Evolutionary conservation across 805 yeast genomes (phyloP).

Genomic region (Metahyphopichia silvanorum): DNA sequence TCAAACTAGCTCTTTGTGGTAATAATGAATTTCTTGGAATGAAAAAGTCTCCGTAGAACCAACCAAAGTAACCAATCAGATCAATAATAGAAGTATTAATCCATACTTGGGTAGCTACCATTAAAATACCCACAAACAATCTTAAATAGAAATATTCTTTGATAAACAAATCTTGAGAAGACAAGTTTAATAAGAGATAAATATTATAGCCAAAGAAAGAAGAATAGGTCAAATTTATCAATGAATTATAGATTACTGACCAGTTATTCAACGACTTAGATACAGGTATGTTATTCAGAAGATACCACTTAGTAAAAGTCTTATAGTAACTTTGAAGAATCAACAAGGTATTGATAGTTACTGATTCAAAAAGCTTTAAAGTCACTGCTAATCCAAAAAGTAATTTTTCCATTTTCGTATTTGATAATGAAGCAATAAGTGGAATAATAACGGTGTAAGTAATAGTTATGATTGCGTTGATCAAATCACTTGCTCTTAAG

Average conservation of each 20-base stretch:
- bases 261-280: constrained; percentile 69
- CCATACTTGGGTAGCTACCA: constrained; percentile 62
- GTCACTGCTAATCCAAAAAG: constrained; percentile 39
- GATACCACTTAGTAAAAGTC: constrained; percentile 60
- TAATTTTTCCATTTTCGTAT: constrained; percentile 14
- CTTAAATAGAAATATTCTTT: constrained; percentile 46
- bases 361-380: constrained; percentile 49
- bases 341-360: constrained; percentile 49
- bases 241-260: constrained; percentile 59
- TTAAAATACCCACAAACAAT: constrained; percentile 54
- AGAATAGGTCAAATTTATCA: constrained; percentile 52
- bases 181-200: constrained; percentile 16
- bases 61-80: constrained; percentile 79
- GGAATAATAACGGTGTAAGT: constrained; percentile 44
- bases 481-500: constrained; percentile 61
- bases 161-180: constrained; percentile 14
- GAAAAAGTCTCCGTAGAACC: constrained; percentile 88
- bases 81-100: constrained; percentile 65
- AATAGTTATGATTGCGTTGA: constrained; percentile 42
- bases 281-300: constrained; percentile 62
- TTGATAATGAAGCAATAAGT: constrained; percentile 24
- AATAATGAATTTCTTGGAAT: constrained; percentile 44
- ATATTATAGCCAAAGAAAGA: constrained; percentile 45
- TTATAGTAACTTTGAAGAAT: constrained; percentile 57
- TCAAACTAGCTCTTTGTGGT: constrained; percentile 45